phyloP scores from a whole-genome alignment of 805 yeast species.

The Sugiyamaella smithiae region DNA sequence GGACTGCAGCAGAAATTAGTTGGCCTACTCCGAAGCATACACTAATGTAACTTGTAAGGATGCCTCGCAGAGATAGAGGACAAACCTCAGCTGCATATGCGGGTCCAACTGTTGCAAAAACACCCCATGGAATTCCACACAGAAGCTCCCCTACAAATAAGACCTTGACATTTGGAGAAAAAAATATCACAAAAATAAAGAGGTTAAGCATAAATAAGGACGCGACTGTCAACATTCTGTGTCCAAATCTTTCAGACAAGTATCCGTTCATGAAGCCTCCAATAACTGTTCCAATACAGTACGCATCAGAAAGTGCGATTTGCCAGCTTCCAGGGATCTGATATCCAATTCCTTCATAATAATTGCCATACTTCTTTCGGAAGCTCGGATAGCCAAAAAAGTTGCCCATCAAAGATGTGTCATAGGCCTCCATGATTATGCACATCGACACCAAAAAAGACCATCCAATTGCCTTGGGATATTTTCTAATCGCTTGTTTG shows the following conservation, averaged over 20 bases:
- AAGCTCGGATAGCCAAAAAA: constrained; percentile 37
- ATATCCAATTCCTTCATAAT: constrained; percentile 9
- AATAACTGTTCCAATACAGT: constrained; percentile 36
- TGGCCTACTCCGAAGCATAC: constrained; percentile 58
- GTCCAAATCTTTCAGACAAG: constrained; percentile 45
- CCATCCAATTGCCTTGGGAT: constrained; percentile 48
- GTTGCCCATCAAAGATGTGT: constrained; percentile 38
- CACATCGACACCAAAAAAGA: constrained; percentile 44
- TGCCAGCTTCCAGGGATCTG: constrained; percentile 38
- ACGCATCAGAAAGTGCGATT: constrained; percentile 27
- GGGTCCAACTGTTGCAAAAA: constrained; percentile 48
- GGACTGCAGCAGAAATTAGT: constrained; percentile 50
- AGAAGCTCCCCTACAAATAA: constrained; percentile 12
- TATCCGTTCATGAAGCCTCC: constrained; percentile 47
- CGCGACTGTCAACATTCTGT: constrained; percentile 39
- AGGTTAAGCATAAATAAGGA: constrained; percentile 3
- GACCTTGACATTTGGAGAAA: constrained; percentile 37
- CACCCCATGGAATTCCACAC: constrained; percentile 47
- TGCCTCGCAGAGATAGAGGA: constrained; percentile 47
- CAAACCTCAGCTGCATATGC: constrained; percentile 56
- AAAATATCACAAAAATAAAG: constrained; percentile 36
- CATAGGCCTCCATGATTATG: constrained; percentile 50
- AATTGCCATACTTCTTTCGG: constrained; percentile 27
- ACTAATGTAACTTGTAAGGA: constrained; percentile 49
- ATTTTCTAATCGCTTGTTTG: constrained; percentile 36